These are phyloP conservation scores for Alternaria angustiovoidea DNA, from an alignment of 2,329 filamentous ascomycete species.

Conservation along the genomic window DNA sequence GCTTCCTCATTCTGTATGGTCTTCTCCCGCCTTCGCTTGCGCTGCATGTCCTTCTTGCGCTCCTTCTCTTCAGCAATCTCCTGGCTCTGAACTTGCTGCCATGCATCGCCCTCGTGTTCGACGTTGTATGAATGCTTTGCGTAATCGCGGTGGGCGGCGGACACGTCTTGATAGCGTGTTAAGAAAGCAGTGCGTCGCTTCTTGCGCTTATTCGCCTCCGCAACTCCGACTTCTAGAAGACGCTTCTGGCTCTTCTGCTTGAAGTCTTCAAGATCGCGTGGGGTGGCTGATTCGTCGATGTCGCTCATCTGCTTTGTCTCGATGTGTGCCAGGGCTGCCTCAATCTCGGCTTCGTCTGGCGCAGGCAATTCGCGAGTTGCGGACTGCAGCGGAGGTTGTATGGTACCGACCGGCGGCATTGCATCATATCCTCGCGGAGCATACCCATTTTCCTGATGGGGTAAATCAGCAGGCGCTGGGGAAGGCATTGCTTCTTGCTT, in stretches of 20 bases:
- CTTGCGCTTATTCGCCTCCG: conserved; percentile 73
- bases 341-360: conserved; percentile 70
- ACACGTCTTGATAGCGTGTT: conserved; percentile 64
- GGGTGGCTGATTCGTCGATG: conserved; percentile 62
- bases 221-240: conserved; percentile 68
- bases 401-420: conserved; percentile 30
- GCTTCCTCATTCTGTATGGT: conserved; percentile 87
- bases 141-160: conserved; percentile 72
- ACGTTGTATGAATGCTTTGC: conserved; percentile 80
- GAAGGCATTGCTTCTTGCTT: conserved; percentile 48
- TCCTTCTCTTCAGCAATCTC: conserved; percentile 96
- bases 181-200: conserved; percentile 65
- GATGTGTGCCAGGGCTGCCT: conserved; percentile 68
- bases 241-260: conserved; percentile 69
- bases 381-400: conserved; percentile 23
- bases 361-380: conserved; percentile 40
- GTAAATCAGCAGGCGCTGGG: conserved; percentile 36
- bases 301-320: conserved; percentile 66
- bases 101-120: conserved; percentile 79
- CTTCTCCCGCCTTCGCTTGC: conserved; percentile 94
- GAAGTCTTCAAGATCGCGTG: conserved; percentile 63
- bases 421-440: conserved; percentile 33
- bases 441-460: conserved; percentile 29
- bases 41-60: conserved; percentile 99
- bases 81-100: conserved; percentile 86